Evolutionary conservation across 352 stramenopile genomes (phyloP).

Genomic region (Pythium oligandrum): DNA sequence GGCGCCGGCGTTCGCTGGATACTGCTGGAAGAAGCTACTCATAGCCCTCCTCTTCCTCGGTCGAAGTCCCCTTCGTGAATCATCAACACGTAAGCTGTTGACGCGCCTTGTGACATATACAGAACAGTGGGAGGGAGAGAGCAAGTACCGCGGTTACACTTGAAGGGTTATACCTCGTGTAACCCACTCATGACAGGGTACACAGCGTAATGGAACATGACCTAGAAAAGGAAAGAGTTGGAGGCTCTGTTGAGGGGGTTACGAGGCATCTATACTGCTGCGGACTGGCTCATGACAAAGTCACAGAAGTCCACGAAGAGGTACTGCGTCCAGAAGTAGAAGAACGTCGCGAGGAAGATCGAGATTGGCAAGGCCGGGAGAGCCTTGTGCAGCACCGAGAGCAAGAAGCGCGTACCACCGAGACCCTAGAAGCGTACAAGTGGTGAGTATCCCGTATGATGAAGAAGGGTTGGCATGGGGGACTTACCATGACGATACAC

Average conservation of each 20-base stretch:
- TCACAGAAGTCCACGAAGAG: constrained; percentile 81
- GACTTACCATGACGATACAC: constrained; percentile 86
- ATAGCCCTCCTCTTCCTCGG: constrained; percentile 15
- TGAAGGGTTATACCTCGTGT: no score
- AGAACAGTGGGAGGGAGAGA: no score
- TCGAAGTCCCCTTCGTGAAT: background rate
- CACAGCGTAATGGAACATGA: background rate
- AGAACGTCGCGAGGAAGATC: constrained; percentile 78
- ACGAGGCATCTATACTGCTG: constrained; percentile 7
- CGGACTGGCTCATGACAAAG: constrained; percentile 56
- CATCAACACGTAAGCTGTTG: no score
- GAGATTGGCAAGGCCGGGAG: constrained; percentile 95
- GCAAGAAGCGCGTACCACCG: constrained; percentile 92
- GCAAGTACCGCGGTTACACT: no score
- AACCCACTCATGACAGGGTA: no score
- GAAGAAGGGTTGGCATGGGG: no score
- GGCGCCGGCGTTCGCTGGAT: constrained; percentile 25
- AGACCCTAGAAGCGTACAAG: constrained; percentile 55
- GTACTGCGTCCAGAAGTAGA: constrained; percentile 83
- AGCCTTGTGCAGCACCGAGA: constrained; percentile 92
- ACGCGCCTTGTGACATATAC: no score
- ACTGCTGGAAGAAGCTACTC: constrained; percentile 62
- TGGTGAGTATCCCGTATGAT: no score
- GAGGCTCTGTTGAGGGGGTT: no score
- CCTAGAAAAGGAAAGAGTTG: background rate